A percentile compares a stretch with the other conserved stretches of the same genome.
phyloP scores from a whole-genome alignment of 202 grass and related monocot genomes.

The Alloteropsis angusta region DNA sequence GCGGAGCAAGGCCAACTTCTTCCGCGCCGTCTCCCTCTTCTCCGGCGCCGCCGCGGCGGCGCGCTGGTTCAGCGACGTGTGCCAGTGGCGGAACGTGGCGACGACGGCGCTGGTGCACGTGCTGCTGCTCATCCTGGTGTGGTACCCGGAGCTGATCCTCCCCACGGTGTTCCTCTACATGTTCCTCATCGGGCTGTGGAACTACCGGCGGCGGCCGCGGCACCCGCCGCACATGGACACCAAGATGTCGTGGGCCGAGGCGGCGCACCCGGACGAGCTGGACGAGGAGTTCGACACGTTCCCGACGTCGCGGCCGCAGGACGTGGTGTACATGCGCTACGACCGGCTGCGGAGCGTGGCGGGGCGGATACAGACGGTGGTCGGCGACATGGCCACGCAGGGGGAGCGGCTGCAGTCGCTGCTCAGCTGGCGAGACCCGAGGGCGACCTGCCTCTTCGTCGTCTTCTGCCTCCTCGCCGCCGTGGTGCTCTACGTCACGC shows the following conservation, averaged over 20 bases:
- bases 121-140: slow-evolving; percentile 73
- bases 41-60: slow-evolving; percentile 39
- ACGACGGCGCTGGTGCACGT: slow-evolving; percentile 81
- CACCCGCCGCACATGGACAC: slow-evolving; percentile 94
- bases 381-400: slow-evolving; percentile 91
- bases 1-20: slow-evolving; percentile 95
- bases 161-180: slow-evolving; percentile 92
- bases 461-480: slow-evolving; percentile 71
- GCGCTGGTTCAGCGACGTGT: slow-evolving; percentile 63
- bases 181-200: slow-evolving; percentile 90
- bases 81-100: slow-evolving; percentile 68
- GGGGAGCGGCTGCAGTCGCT: slow-evolving; percentile 81
- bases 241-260: slow-evolving; percentile 77
- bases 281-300: slow-evolving; percentile 99
- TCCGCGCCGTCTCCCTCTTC: slow-evolving; percentile 67
- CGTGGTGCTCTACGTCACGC: slow-evolving; percentile 71
- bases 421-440: slow-evolving; percentile 80
- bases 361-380: slow-evolving; percentile 91
- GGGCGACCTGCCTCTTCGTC: slow-evolving; percentile 73
- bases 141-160: slow-evolving; percentile 93
- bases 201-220: slow-evolving; percentile 52
- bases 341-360: slow-evolving; percentile 79
- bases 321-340: slow-evolving; percentile 86
- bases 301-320: slow-evolving; percentile 68
- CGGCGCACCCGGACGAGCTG: slow-evolving; percentile 72